Evolutionary conservation across 495 filamentous ascomycete species (phyloP), one percentile per base, ranked within the genome.

Genomic region (Penicillium samsonianum): DNA sequence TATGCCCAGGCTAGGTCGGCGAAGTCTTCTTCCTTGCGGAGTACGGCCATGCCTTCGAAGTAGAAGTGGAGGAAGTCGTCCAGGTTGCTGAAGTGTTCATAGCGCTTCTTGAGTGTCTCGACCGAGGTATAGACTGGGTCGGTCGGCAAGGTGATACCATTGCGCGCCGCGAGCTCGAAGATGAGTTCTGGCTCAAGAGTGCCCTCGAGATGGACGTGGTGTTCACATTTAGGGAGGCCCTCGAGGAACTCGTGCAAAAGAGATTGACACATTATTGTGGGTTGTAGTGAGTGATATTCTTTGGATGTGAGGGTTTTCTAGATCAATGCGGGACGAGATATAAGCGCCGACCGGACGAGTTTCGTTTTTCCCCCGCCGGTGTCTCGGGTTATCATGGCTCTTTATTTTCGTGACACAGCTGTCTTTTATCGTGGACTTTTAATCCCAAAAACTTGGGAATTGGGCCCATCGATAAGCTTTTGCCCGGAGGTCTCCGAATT

Each of bases 51-150:
- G 65, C 87, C 87, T 53, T 86, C 83, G 76, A 88, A 90, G 76
- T 91, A 91, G 72, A 88, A 91, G 63, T 80, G 69, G 6, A 93
- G 80, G 69, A 92, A 92, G 73, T 91, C 88, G 67, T 91, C 86
- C 11, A 91, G 82, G 5, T 82, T 87, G 46, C 80, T 76, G 72
- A 91, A 91, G 53, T 70, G 70, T 41, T 77, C 69, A 66, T 90
- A 90, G 60, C 88, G 82, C 17, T 71, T 61, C 17, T 73, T 67
- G 30, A 90, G 80, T n/a, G 85, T 58, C 25, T 73, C 74, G n/a
- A 80, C 64, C 6, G 86, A 89, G 4, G 64, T 68, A 71, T 86
- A 90, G 35, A 83, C 81, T 47, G 81, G 72, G 63, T 88, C 82
- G 33, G 71, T 64, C 20, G 88, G 87, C 16, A 92, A 79, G 3